Base-by-base conservation (phyloP, 169 alveolate species). In the Babesia divergens region DNA sequence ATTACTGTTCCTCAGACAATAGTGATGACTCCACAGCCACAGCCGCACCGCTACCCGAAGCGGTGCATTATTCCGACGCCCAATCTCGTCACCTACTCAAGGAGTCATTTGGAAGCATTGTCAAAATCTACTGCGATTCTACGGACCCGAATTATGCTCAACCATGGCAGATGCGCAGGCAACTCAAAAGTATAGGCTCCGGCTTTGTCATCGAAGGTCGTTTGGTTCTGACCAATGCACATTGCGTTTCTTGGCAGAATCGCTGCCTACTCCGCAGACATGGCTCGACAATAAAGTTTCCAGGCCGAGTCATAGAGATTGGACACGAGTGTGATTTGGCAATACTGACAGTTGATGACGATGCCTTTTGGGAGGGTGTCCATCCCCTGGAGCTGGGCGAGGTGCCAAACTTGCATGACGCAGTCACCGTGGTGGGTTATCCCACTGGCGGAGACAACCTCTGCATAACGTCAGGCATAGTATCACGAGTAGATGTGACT, bases 371-470 rank as follows among this genome's bases (percentile, higher is more conserved):
- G 90, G 55, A 83, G 2, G 93, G 89, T 34, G 50, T 90, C 22
- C 24, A 16, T 20, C 79, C 93, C 14, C 71, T 92, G 38, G 91
- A 86, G 34, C 77, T 92, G 34, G 96, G 95, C 16, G 76, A 77
- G 14, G 83, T 89, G 20, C 95, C 95, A 0, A 74, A 77, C 34
- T 53, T 91, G 50, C 92, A 88, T 38, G 94, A 91, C 62, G 87
- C 83, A 6, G 94, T 92, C 26, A 76, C 90, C 5, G 94, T 91
- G 20, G 79, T 91, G 42, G 96, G 96, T 0, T 92, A 91, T 54
- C 96, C 96, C 22, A 79, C 92, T 16, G 96, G 96, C 3, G 96
- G 96, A 5, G 95, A 91, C 72, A 91, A 91, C 50, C 76, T 91
- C 46, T 91, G 95, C 74, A 85, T 91, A 43, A 91, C 96, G 1